Base-by-base conservation (phyloP, 2,329 filamentous ascomycete species). In the Emmonsiellopsis sp. region DNA sequence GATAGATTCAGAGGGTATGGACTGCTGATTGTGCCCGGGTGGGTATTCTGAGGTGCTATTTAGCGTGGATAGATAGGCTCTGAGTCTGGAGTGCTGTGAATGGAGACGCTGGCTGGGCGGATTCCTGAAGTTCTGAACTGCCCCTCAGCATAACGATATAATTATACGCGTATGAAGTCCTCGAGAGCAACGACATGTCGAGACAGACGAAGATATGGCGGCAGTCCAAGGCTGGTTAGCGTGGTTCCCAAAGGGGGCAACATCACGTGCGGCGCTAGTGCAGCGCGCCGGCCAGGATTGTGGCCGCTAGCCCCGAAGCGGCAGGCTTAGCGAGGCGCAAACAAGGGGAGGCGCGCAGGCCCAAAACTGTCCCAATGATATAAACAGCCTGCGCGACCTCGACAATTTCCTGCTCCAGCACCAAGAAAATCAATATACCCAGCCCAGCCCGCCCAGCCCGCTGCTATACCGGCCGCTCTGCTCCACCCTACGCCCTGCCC, bases 301-400 rank as follows among this genome's bases (percentile, higher is more conserved):
- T 13, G 2, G 55, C 55, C 47, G 32, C 68, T 66, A 71, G 49
- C 6, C 13, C 65, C 61, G 2, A 2, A 61, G 51, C 0, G 9
- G 52, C 32, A 31, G 32, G 60, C 5, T 61, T 70, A 71, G 68
- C 52, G 60, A 47, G 31, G 60, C 62, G 65, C 63, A 68, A 69
- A 67, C 68, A 70, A 69, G 66, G 68, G 62, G 63, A 64, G 64
- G 64, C 68, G 68, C 69, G 69, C 62, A 64, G 63, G 63, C 59
- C 62, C 54, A 65, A 64, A 62, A 64, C 60, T 61, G 53, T 52
- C 61, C 68, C 68, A 69, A 72, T 72, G 69, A 72, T 73, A 72
- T 72, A 73, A 72, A 72, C 70, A 69, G 65, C 64, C 67, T 67
- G 67, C 69, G 68, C 71, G 67, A 71, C 70, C 68, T 71, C 69